Evolutionary conservation across 2,329 filamentous ascomycete genomes (phyloP).

Genomic region (Fusarium sarcochroum): DNA sequence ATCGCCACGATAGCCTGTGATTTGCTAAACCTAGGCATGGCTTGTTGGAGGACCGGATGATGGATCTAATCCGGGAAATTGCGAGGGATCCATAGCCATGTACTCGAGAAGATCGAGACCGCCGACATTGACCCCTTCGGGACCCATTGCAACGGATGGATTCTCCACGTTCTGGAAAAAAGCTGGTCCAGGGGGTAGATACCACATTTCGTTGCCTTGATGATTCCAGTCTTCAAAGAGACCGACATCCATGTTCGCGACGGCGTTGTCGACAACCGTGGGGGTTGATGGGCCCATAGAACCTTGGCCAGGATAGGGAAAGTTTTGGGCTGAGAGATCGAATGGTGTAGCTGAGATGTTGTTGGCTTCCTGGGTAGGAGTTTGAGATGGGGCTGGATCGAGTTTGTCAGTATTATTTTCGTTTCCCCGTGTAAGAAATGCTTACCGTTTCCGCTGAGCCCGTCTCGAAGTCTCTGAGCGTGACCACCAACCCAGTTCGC

Average conservation of each 20-base stretch:
- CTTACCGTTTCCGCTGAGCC: conserved; percentile 57
- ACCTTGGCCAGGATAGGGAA: conserved; percentile 66
- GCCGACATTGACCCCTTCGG: conserved; percentile 76
- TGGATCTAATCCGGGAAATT: conserved; percentile 56
- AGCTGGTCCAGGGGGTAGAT: conserved; percentile 73
- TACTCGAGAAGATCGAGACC: conserved; percentile 77
- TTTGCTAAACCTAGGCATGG: conserved; percentile 5
- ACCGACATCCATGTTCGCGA: conserved; percentile 54
- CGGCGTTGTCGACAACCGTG: conserved; percentile 53
- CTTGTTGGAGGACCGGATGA: conserved; percentile 45
- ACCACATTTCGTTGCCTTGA: conserved; percentile 75
- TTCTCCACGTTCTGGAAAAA: conserved; percentile 76
- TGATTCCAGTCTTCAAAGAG: conserved; percentile 70
- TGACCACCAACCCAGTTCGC: conserved; percentile 55
- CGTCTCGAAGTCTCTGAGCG: conserved; percentile 58
- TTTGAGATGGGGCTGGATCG: conserved; percentile 53
- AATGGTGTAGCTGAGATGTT: conserved; percentile 76
- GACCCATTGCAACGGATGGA: conserved; percentile 74
- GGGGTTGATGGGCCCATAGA: conserved; percentile 67
- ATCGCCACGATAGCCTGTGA: background rate
- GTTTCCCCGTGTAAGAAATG: conserved; percentile 8
- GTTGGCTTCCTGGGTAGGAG: conserved; percentile 56
- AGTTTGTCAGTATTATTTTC: conserved; percentile 23
- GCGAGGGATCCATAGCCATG: conserved; percentile 71
- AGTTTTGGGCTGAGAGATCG: conserved; percentile 68